Evolutionary conservation across 2,329 filamentous ascomycete species (phyloP), one percentile per base, ranked within the genome.

Genomic region (Chaetomiaceae sp.): DNA sequence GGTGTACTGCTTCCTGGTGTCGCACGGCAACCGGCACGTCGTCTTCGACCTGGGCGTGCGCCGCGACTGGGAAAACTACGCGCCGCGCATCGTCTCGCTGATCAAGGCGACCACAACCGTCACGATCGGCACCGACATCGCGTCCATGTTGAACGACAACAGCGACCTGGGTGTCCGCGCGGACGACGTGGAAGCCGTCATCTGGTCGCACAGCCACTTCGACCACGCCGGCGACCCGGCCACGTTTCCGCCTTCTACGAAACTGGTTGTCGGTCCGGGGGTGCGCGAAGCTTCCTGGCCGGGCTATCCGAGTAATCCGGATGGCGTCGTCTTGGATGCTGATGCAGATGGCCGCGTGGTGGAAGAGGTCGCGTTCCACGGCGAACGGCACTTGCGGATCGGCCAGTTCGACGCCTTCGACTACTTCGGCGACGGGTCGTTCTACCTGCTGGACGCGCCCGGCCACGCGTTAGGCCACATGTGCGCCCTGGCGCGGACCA

Each of bases 181-280:
- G 0, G n/a, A 4, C 15, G 30, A 24, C 3, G 47, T 61, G 24
- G 47, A 58, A 17, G 53, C 51, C 6, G 46, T 58, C 27, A 51
- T 60, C 29, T 54, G 51, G 48, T 49, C 61, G 40, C 70, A 74
- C 51, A 65, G 61, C 50, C 65, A 69, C 48, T 69, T 64, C 48
- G 73, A 77, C 55, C 75, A 78, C 52, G 67, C 63, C 14, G 76
- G 74, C 1, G 67, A 75, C 44, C 60, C 66, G 2, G 61, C 64
- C 2, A 57, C 53, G 0, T 76, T 77, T 39, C 68, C 68, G 1
- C 5, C 55, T 0, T 58, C 49, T 6, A 72, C 70, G 1, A 60
- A 65, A 3, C 53, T 78, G 1, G 53, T 77, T 19, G 70, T 76
- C 3, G 74, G 75, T 0, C 68, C 72, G 1, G 73, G 73, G 0